phyloP scores from a whole-genome alignment of 116 monocot species.

The Papilionanthe hybrid region DNA sequence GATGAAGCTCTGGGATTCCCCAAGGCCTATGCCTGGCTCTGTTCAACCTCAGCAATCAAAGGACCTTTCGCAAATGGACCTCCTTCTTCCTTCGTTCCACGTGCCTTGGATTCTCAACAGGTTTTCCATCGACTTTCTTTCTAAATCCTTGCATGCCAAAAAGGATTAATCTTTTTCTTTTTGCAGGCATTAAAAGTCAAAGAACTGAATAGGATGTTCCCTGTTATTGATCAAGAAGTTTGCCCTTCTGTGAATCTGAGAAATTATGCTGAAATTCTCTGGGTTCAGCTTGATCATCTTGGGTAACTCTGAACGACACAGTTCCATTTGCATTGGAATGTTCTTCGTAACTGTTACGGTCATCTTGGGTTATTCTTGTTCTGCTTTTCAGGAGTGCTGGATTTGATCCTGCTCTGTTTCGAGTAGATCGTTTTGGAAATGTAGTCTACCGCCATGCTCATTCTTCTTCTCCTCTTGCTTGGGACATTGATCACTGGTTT shows the following conservation, averaged over 20 bases:
- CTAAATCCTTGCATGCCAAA: background rate
- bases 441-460: conserved; percentile 80
- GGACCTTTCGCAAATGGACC: conserved; percentile 46
- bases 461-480: conserved; percentile 71
- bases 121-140: conserved; percentile 15
- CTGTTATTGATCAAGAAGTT: conserved; percentile 50
- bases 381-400: conserved; percentile 71
- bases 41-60: conserved; percentile 19
- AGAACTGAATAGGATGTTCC: conserved; percentile 74
- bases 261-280: conserved; percentile 57
- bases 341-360: background rate
- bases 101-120: conserved; percentile 60
- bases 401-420: conserved; percentile 84
- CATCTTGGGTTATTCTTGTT: background rate
- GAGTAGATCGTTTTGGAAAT: conserved; percentile 83
- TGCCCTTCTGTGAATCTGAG: conserved; percentile 45
- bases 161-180: background rate
- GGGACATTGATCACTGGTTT: conserved; percentile 97
- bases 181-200: conserved; percentile 53
- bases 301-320: conserved; percentile 32
- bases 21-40: conserved; percentile 74
- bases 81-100: conserved; percentile 56
- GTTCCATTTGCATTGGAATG: background rate
- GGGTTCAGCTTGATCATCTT: conserved; percentile 92
- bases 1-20: conserved; percentile 69